These are phyloP conservation scores for Selaginella moellendorffii DNA, from an alignment of 75 land plant species.

Conservation along the genomic window DNA sequence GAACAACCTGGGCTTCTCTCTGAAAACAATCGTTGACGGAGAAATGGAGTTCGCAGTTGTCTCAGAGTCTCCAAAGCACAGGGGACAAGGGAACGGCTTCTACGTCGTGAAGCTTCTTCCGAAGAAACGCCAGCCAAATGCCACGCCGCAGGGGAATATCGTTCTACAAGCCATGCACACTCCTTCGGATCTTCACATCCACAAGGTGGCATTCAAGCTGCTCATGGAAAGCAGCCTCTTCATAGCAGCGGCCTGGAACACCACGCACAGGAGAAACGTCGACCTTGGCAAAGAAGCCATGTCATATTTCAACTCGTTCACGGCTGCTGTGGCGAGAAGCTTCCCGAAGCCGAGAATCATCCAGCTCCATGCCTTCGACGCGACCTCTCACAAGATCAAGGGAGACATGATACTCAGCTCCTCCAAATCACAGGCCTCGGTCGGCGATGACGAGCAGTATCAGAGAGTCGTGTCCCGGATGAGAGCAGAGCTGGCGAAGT, in stretches of 20 bases:
- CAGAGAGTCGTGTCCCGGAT: not conserved
- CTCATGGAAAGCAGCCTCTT: conserved; percentile 2
- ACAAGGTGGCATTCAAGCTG: not conserved
- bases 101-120: conserved; percentile 5
- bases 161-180: conserved; percentile 7
- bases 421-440: not conserved
- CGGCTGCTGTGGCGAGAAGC: not conserved
- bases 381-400: not conserved
- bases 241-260: conserved; percentile 1
- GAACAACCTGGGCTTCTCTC: not conserved
- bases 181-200: not conserved
- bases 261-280: not conserved
- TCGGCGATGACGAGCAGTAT: not conserved
- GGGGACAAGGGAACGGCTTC: not conserved
- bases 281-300: conserved; percentile 2
- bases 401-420: conserved; percentile 1
- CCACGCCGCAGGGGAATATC: not conserved
- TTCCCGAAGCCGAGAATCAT: not conserved
- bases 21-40: not conserved
- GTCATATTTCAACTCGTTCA: conserved; percentile 2
- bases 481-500: not conserved
- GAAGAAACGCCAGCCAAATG: too few relatives aligned
- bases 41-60: not conserved
- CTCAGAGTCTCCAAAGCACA: not conserved
- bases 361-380: conserved; percentile 5